Evolutionary conservation across 768 basidiomycete species (phyloP).

Genomic region (Phallus indusiatus): DNA sequence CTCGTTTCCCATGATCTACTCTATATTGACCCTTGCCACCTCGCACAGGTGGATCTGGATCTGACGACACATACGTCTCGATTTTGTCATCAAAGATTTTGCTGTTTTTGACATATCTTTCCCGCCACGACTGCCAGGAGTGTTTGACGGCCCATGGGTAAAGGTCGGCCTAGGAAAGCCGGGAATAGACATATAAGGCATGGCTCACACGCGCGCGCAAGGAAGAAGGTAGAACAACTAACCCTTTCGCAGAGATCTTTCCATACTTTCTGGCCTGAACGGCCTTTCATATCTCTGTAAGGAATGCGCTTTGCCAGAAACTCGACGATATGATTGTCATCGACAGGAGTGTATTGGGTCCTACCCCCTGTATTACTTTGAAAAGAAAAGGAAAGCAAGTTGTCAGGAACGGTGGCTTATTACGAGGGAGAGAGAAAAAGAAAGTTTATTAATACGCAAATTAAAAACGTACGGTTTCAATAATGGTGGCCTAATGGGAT

Average conservation of each 20-base stretch:
- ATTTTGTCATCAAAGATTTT: conserved; percentile 33
- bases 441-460: background rate
- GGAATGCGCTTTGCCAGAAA: conserved; percentile 11
- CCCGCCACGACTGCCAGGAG: conserved; percentile 55
- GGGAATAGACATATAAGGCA: background rate
- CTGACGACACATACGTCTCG: conserved; percentile 15
- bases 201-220: background rate
- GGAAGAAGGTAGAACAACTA: background rate
- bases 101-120: conserved; percentile 43
- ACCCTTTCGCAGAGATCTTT: conserved; percentile 3
- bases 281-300: conserved; percentile 6
- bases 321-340: conserved; percentile 6
- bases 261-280: conserved; percentile 8
- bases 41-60: conserved; percentile 11
- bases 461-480: background rate
- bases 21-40: conserved; percentile 6
- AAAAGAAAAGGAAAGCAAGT: background rate
- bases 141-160: conserved; percentile 42
- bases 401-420: background rate
- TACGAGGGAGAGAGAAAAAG: background rate
- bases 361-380: background rate
- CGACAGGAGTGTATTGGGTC: background rate
- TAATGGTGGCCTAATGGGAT: background rate
- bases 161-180: background rate
- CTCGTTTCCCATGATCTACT: background rate